phyloP scores from a whole-genome alignment of 148 eudicot genomes.

The Silene conica region DNA sequence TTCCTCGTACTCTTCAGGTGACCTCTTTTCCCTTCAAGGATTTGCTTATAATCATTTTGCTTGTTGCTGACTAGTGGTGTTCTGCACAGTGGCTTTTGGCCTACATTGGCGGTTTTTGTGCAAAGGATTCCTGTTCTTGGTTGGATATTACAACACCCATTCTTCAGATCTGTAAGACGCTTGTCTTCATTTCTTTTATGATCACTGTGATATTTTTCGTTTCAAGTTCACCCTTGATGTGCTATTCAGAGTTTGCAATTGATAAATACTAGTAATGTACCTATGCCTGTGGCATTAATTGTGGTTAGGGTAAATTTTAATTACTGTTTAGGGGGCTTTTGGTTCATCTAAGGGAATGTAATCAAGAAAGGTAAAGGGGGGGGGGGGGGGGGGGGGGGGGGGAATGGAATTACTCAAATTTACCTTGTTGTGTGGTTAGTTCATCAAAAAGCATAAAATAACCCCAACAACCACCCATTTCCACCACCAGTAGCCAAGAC shows the following conservation, averaged over 20 bases:
- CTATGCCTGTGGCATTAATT: background rate
- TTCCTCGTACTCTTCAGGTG: slow-evolving; percentile 94
- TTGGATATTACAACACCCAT: slow-evolving; percentile 87
- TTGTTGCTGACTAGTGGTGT: slow-evolving; percentile 14
- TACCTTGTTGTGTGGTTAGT: too few species aligned
- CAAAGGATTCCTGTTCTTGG: slow-evolving; percentile 93
- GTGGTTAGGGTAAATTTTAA: background rate
- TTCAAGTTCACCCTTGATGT: background rate
- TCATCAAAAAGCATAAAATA: too few species aligned
- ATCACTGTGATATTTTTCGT: background rate
- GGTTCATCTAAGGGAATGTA: background rate
- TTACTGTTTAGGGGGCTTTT: background rate
- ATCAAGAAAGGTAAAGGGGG: too few species aligned
- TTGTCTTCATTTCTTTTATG: background rate
- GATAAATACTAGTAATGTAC: background rate
- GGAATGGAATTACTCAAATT: too few species aligned
- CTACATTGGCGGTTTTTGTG: slow-evolving; percentile 72
- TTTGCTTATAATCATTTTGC: slow-evolving; percentile 12
- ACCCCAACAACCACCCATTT: too few species aligned
- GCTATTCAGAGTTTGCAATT: background rate
- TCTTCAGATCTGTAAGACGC: slow-evolving; percentile 70
- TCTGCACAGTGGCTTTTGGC: slow-evolving; percentile 88
- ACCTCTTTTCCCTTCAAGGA: slow-evolving; percentile 9
- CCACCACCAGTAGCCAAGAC: too few species aligned
- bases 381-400: too few species aligned